These are phyloP conservation scores for Closterium sp. DNA, from an alignment of 139 green algal genomes.

Conservation along the genomic window DNA sequence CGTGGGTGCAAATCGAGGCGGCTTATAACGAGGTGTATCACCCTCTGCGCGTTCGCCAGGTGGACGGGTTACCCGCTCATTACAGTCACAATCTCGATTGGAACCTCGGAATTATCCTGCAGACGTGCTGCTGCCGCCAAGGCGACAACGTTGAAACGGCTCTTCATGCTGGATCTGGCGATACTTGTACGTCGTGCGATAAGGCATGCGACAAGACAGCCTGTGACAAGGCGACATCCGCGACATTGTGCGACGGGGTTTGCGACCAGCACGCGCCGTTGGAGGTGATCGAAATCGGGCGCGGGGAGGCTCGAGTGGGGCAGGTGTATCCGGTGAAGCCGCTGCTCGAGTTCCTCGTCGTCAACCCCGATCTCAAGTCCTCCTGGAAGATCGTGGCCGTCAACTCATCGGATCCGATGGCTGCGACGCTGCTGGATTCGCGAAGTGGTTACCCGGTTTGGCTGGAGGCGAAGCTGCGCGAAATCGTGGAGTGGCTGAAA, in stretches of 20 bases:
- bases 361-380: neutral
- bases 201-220: neutral
- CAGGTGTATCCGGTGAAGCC: slow-evolving; percentile 32
- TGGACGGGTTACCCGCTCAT: neutral
- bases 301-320: neutral
- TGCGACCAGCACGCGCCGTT: neutral
- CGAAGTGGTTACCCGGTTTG: neutral
- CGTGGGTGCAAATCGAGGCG: neutral
- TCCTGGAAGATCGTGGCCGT: slow-evolving; percentile 29
- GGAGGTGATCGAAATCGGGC: slow-evolving; percentile 27
- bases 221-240: neutral
- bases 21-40: neutral
- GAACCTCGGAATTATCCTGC: slow-evolving; percentile 21
- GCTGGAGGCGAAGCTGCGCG: neutral
- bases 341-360: slow-evolving; percentile 2
- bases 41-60: neutral
- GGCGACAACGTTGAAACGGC: neutral
- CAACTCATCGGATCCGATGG: neutral
- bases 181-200: too few species aligned
- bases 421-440: neutral
- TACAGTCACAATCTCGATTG: neutral
- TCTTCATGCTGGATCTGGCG: neutral
- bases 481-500: neutral
- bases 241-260: neutral
- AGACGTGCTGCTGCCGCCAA: slow-evolving; percentile 6